These are phyloP conservation scores for Schwanniomyces vanrijiae DNA, from an alignment of 805 yeast genomes.

Conservation along the genomic window DNA sequence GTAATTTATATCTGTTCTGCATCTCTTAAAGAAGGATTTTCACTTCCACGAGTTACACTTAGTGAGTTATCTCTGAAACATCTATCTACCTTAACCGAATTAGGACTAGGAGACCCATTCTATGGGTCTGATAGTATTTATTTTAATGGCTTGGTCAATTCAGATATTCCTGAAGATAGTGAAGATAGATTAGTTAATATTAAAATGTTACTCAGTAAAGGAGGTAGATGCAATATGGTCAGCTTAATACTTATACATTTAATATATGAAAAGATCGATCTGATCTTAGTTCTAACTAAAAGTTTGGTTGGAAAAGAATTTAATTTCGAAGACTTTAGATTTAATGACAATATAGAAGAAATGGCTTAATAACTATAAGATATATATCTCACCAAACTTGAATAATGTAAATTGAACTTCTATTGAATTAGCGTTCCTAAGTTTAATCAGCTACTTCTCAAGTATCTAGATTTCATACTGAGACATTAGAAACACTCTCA, in stretches of 20 bases:
- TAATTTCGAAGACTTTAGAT: slow-evolving; percentile 15
- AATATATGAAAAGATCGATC: slow-evolving; percentile 30
- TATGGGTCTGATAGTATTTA: slow-evolving; percentile 4
- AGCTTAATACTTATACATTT: slow-evolving; percentile 28
- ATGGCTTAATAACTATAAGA: too few species aligned
- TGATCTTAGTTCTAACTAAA: slow-evolving; percentile 26
- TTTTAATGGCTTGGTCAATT: not conserved
- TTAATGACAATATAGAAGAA: slow-evolving; percentile 2
- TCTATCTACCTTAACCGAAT: slow-evolving; percentile 16
- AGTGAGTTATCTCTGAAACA: slow-evolving; percentile 31
- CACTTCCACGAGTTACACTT: slow-evolving; percentile 32
- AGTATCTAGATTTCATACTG: not conserved
- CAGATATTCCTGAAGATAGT: not conserved
- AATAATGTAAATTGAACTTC: slow-evolving; percentile 67
- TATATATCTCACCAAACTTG: too few species aligned
- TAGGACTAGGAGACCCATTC: slow-evolving; percentile 3
- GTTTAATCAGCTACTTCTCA: not conserved
- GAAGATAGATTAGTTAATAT: slow-evolving; percentile 13
- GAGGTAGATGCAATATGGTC: slow-evolving; percentile 30
- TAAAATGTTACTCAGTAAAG: slow-evolving; percentile 25
- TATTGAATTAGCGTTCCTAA: too few species aligned
- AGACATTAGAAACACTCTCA: not conserved
- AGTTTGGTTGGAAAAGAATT: slow-evolving; percentile 36
- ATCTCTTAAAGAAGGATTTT: slow-evolving; percentile 21
- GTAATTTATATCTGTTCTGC: slow-evolving; percentile 30